These are phyloP conservation scores for Fraxinus sp. DNA, from an alignment of 305 asterid genomes.

Conservation along the genomic window DNA sequence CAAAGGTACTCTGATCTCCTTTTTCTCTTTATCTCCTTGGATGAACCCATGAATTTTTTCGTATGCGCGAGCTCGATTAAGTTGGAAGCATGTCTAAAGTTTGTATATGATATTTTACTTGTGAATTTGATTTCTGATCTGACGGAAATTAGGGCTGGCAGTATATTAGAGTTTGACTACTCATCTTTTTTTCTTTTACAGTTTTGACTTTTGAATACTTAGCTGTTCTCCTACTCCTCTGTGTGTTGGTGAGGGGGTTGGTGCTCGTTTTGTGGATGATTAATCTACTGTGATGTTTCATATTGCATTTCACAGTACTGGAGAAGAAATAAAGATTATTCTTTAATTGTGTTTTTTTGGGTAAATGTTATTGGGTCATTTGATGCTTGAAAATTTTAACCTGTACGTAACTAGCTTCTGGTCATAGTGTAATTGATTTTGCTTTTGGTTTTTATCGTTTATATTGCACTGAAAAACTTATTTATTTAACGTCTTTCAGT, in stretches of 20 bases:
- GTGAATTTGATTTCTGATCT: neutral
- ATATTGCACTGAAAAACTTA: neutral
- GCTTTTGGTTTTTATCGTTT: neutral
- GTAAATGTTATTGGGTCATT: neutral
- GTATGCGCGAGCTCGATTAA: neutral
- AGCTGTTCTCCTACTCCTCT: neutral
- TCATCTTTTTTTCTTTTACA: neutral
- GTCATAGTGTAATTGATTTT: neutral
- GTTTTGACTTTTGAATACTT: neutral
- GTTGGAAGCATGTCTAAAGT: neutral
- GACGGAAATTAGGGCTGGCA: neutral
- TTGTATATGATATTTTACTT: neutral
- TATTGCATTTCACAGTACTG: neutral
- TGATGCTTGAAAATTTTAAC: neutral
- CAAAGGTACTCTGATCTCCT: conserved; percentile 28
- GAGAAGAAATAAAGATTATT: neutral
- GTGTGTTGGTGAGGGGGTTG: neutral
- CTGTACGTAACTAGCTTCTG: neutral
- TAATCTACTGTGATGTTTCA: neutral
- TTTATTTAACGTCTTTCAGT: neutral
- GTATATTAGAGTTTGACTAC: neutral
- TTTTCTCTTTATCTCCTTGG: neutral
- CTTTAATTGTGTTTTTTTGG: neutral
- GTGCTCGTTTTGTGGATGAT: neutral
- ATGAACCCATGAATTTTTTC: neutral